phyloP scores from a whole-genome alignment of 768 basidiomycete species.

The Tricholoma sp. region DNA sequence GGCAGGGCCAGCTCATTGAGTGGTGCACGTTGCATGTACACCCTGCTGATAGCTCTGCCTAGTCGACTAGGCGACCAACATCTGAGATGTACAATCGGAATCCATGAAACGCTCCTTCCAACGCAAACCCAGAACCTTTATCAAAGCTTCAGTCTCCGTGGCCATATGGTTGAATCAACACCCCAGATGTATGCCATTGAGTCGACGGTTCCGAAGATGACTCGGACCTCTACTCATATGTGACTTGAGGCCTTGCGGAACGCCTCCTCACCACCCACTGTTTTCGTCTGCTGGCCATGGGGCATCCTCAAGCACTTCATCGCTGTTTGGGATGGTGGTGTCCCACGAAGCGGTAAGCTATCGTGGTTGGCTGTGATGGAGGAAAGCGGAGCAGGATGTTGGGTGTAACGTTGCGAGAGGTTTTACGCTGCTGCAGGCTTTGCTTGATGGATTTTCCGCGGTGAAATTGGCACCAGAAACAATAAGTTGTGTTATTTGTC shows the following conservation, averaged over 20 bases:
- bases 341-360: conserved; percentile 79
- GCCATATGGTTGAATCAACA: conserved; percentile 84
- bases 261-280: conserved; percentile 39
- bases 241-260: conserved; percentile 71
- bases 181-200: conserved; percentile 67
- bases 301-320: conserved; percentile 56
- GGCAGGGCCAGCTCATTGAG: too few relatives aligned
- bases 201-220: conserved; percentile 45
- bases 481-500: conserved; percentile 45
- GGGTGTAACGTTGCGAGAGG: conserved; percentile 71
- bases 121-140: too few relatives aligned
- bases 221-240: conserved; percentile 82
- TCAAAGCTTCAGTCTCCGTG: conserved; percentile 69
- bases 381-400: conserved; percentile 78
- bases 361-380: conserved; percentile 52
- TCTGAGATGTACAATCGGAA: too few relatives aligned
- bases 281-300: conserved; percentile 54
- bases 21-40: too few relatives aligned
- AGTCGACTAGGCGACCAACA: too few relatives aligned
- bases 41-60: too few relatives aligned
- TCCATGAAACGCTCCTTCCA: too few relatives aligned
- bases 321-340: conserved; percentile 49
- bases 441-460: conserved; percentile 4
- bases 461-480: conserved; percentile 6
- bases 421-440: conserved; percentile 43